Conservation (phyloP, 176 grass and related monocot genomes). For the Luzula sylvatica region DNA sequence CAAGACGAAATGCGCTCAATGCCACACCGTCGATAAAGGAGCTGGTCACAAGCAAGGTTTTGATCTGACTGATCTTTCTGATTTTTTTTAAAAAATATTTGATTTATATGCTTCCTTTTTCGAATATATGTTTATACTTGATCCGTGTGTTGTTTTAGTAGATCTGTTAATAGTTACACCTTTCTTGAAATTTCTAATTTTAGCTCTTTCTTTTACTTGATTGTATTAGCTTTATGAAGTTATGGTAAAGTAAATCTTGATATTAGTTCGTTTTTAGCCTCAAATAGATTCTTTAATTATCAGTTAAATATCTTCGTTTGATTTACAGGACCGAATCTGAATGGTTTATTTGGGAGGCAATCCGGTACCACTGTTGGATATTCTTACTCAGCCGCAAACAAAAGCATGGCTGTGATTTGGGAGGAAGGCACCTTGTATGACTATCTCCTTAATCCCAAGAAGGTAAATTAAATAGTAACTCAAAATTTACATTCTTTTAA, state of each 20-base stretch:
- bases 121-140: neutral
- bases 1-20: slow-evolving; percentile 91
- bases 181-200: neutral
- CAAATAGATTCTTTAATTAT: no score
- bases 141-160: neutral
- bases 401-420: slow-evolving; percentile 65
- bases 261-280: no score
- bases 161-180: neutral
- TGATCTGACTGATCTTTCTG: neutral
- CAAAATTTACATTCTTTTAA: no score
- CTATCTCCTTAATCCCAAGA: slow-evolving; percentile 68
- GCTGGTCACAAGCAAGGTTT: slow-evolving; percentile 72
- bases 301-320: neutral
- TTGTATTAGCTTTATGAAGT: neutral
- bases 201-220: neutral
- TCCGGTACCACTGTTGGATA: slow-evolving; percentile 66
- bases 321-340: slow-evolving; percentile 43
- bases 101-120: neutral
- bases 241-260: no score
- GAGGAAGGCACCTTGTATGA: slow-evolving; percentile 57
- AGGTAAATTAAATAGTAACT: slow-evolving; percentile 20
- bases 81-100: slow-evolving; percentile 1
- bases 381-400: slow-evolving; percentile 56
- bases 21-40: slow-evolving; percentile 90
- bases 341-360: slow-evolving; percentile 62